Base-by-base conservation (phyloP, 805 yeast species). In the Wickerhamomyces rabaulensis region DNA sequence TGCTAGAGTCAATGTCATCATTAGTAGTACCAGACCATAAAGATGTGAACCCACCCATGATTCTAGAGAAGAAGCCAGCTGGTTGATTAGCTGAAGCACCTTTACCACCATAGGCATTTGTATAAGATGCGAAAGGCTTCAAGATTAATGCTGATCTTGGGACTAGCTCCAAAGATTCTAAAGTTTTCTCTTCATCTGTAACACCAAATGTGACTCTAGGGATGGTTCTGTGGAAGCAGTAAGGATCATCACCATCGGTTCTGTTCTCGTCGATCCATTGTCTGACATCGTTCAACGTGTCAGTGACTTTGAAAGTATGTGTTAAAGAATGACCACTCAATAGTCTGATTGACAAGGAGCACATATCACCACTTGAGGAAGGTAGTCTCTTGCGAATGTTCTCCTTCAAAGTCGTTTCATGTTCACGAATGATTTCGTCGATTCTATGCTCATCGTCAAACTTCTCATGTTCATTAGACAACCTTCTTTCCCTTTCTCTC, bases 121-220 rank as follows among this genome's bases (percentile, higher is more conserved):
- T 17, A 36, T 55, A 61, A 23, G 61, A 60, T 21, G 58, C 58
- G 26, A 73, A 68, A 0, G 94, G 91, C 58, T 86, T 85, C 52
- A 90, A 67, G 21, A 87, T 81, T 41, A 90, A 63, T 0, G 85
- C 87, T 10, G 95, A 82, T 47, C 95, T 71, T 2, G 92, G 91
- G 15, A 78, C 73, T 43, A 90, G 67, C 20, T 79, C 80, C 45
- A 90, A 67, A 4, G 70, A 74, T 22, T 60, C 61, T 35, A 90
- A 67, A 3, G 80, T 65, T 48, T 66, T 65, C 46, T 73, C 71
- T 54, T 89, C 92, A 42, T 84, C 85, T 0, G 79, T 75, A 4
- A 73, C 75, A 2, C 80, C 67, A 50, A 84, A 89, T 0, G 84
- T 76, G 6, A 78, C 72, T 47, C 86, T 75, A 19, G 88, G 91